These are phyloP conservation scores for Beauveria sp. DNA, from an alignment of 2,329 filamentous ascomycete genomes.

Conservation along the genomic window DNA sequence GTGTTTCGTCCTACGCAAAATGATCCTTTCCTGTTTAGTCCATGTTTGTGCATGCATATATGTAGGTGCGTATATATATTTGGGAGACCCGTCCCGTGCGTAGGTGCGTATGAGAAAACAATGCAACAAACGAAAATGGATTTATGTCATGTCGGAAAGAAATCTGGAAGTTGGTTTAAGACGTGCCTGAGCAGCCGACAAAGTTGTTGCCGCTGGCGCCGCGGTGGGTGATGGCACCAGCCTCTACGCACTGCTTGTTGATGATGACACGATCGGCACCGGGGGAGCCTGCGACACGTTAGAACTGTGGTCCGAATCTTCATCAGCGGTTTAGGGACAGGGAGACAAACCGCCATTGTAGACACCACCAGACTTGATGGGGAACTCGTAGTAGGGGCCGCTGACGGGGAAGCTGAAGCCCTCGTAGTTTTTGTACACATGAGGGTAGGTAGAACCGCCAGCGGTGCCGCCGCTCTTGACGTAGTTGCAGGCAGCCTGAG, in stretches of 20 bases:
- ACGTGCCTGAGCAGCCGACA: slow-evolving; percentile 41
- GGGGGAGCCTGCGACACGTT: slow-evolving; percentile 39
- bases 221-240: slow-evolving; percentile 58
- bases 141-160: background rate
- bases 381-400: slow-evolving; percentile 58
- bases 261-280: slow-evolving; percentile 57
- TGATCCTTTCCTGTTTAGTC: background rate
- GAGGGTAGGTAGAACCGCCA: slow-evolving; percentile 41
- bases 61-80: background rate
- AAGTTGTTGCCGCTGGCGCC: slow-evolving; percentile 57
- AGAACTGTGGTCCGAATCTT: background rate
- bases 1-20: slow-evolving; percentile 3
- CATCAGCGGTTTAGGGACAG: background rate
- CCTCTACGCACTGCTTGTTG: slow-evolving; percentile 43
- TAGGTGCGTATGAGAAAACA: background rate
- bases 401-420: slow-evolving; percentile 49
- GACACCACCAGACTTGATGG: slow-evolving; percentile 41
- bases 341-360: slow-evolving; percentile 46
- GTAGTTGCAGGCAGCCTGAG: slow-evolving; percentile 42
- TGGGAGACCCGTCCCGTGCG: slow-evolving; percentile 2
- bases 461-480: slow-evolving; percentile 31
- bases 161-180: slow-evolving; percentile 12
- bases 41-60: background rate
- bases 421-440: slow-evolving; percentile 55
- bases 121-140: slow-evolving; percentile 4